These are phyloP conservation scores for Athelia psychrophila DNA, from an alignment of 1,284 basidiomycete species.

Conservation along the genomic window DNA sequence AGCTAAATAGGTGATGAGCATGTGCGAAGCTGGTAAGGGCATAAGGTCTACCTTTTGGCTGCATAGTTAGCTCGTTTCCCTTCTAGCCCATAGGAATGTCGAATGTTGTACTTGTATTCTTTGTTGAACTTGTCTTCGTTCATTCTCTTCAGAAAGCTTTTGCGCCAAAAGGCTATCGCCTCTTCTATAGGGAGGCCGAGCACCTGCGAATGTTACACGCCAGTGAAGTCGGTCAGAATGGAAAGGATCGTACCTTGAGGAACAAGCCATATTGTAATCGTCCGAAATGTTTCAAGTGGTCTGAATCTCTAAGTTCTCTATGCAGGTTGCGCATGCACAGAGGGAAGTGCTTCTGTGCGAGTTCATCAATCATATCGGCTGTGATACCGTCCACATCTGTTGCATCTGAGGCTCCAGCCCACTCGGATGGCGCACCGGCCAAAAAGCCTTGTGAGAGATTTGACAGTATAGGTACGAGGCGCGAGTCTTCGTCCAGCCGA, in stretches of 20 bases:
- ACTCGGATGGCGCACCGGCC: conserved; percentile 86
- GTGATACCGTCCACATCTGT: conserved; percentile 67
- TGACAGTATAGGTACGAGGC: conserved; percentile 87
- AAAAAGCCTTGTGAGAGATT: conserved; percentile 95
- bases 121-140: conserved; percentile 98
- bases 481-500: conserved; percentile 94
- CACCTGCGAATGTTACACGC: conserved; percentile 49
- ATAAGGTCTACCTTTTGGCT: conserved; percentile 71
- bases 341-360: conserved; percentile 90
- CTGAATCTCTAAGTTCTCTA: conserved; percentile 72
- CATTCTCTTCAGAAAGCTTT: conserved; percentile 70
- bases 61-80: conserved; percentile 94
- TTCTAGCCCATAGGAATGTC: conserved; percentile 94
- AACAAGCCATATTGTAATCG: conserved; percentile 93
- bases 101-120: conserved; percentile 96
- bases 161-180: conserved; percentile 92
- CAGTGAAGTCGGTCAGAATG: not conserved
- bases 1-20: conserved; percentile 49
- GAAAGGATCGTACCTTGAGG: conserved; percentile 67
- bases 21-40: conserved; percentile 9
- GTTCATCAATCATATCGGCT: conserved; percentile 91
- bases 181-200: conserved; percentile 95
- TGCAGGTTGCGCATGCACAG: conserved; percentile 95
- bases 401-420: conserved; percentile 53
- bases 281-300: conserved; percentile 92